These are phyloP conservation scores for Quaeritorhiza haematococci DNA, from an alignment of 371 early-diverging fungal species.

Conservation along the genomic window DNA sequence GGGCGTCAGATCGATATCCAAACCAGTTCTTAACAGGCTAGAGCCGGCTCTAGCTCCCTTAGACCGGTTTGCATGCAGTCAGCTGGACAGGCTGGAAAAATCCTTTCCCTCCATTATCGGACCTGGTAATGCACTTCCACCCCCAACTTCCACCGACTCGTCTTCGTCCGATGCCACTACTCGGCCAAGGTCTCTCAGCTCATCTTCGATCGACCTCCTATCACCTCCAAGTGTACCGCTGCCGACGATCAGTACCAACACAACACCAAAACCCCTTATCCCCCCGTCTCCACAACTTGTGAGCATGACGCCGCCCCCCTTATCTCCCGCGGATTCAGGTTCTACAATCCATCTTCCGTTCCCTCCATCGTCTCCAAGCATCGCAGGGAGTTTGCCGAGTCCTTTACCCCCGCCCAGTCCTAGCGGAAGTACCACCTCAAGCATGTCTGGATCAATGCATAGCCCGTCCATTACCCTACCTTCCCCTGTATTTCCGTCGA, in stretches of 20 bases:
- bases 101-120: not conserved
- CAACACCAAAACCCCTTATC: not conserved
- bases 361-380: too few relatives aligned
- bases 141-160: not conserved
- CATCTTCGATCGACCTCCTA: too few relatives aligned
- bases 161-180: not conserved
- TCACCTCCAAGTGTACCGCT: too few relatives aligned
- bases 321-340: slow-evolving; percentile 8
- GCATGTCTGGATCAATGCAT: not conserved
- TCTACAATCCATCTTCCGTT: too few relatives aligned
- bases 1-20: slow-evolving; percentile 58
- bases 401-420: too few relatives aligned
- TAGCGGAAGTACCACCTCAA: too few relatives aligned
- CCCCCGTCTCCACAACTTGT: not conserved
- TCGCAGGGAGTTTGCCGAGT: too few relatives aligned
- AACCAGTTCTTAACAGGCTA: slow-evolving; percentile 58
- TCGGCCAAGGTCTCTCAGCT: too few relatives aligned
- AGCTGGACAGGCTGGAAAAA: slow-evolving; percentile 58
- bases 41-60: slow-evolving; percentile 54
- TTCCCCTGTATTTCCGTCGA: not conserved
- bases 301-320: slow-evolving; percentile 4
- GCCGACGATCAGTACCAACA: not conserved
- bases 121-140: not conserved
- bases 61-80: slow-evolving; percentile 70
- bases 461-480: not conserved